Base-by-base conservation (phyloP, 345 rosid genomes). In the Reutealis trisperma region DNA sequence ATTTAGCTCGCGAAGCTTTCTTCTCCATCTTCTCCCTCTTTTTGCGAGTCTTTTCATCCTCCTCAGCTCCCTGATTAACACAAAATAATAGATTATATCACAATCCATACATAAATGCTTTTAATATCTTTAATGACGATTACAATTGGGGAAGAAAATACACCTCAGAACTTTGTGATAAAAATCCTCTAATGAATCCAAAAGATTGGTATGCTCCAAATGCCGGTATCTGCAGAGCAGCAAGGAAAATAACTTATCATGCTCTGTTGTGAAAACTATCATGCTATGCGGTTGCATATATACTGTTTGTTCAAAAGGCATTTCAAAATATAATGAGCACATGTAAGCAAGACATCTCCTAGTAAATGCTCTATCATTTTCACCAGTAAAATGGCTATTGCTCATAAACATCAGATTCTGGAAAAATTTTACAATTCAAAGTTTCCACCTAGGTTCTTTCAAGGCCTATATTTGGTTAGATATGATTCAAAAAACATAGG, bases 1-100 rank as follows among this genome's bases (percentile, higher is more conserved):
- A 84, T 87, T 88, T 94, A 76, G 81, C 84, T 77, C 91, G 85
- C 5, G 96, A 89, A 70, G 93, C 89, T 76, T 88, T 89, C 84
- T 80, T 94, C 92, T 94, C 98, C 93, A 94, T 85, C 89, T 90
- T 94, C 84, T 92, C 97, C 75, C 97, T 88, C 86, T 92, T 91
- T 79, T 91, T 91, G 70, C 97, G 93, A 37, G 90, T 85, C 82
- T 94, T 94, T 69, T 92, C 97, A 76, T 92, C 98, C 82, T 91
- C 97, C 61, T 6, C 81, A 22, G 67, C 90, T 77, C 90, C 96
- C 97, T 94, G 68, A 58, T 70, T 66, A 52, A 86, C 65, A 52
- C 47, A 81, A 45, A 54, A 63, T 73, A 10, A 58, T 16, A 77
- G 14, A 44, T 44, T 41, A 61, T 21, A 51, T 59, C 22, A 61